Evolutionary conservation across 169 alveolate species (phyloP), one percentile per base, ranked within the genome.

Genomic region (Sarcocystis neurona): DNA sequence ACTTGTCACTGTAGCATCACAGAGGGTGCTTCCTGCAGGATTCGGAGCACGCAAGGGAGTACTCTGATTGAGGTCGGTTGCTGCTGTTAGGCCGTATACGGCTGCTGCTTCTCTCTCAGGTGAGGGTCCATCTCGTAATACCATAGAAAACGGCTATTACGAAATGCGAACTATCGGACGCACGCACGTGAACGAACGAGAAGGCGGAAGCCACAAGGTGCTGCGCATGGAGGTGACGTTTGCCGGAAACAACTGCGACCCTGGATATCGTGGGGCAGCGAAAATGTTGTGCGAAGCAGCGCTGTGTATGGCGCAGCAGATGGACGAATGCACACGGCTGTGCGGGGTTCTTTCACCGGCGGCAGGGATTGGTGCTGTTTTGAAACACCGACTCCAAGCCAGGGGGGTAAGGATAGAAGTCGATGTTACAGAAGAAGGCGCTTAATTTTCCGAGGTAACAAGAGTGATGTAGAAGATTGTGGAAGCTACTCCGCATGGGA

Each of bases 191-290:
- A 23, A 10, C 37, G 39, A 3, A 10, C 8, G 10, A 18, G 1
- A 34, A 46, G 85, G 85, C 1, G 5, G 27, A 1, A 3, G 32
- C 6, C n/a, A n/a, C n/a, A n/a, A n/a, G n/a, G 66, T 53, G 66
- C 58, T 72, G 18, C 82, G 82, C 50, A 23, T 68, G 12, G 4
- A 48, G 0, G 84, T 79, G 23, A 34, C 80, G 23, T 56, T 88
- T 20, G 66, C 68, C 47, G 41, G 80, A 44, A 41, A n/a, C 6
- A 48, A 15, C 10, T 87, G 92, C 8, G 92, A 88, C 47, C 92
- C 92, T 1, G 92, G 92, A 18, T 88, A 88, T 44, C 60, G n/a
- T 18, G 92, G 79, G 37, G 79, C 92, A 5, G 92, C 92, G 6
- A 88, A 88, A 34, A 88, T 88, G 82, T 46, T 70, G 2, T 58